A percentile compares a stretch with the other conserved stretches of the same genome.
These are phyloP conservation scores for Delitschia confertaspora DNA, from an alignment of 495 filamentous ascomycete species.

Conservation along the genomic window DNA sequence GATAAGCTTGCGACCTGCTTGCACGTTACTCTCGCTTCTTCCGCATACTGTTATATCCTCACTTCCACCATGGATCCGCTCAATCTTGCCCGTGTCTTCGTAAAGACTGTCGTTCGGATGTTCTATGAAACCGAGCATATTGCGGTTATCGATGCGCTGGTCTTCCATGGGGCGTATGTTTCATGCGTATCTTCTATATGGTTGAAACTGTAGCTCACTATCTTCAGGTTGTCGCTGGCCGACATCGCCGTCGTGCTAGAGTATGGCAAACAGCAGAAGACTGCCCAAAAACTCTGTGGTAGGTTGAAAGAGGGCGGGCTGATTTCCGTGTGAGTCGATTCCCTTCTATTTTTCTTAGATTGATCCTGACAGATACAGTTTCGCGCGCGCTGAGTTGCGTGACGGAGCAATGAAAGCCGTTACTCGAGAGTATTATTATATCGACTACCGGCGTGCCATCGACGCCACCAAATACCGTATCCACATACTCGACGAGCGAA, in stretches of 20 bases:
- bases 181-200: neutral
- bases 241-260: conserved; percentile 79
- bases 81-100: conserved; percentile 80
- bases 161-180: conserved; percentile 77
- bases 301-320: conserved; percentile 77
- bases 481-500: conserved; percentile 69
- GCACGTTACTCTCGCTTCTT: neutral
- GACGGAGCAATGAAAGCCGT: conserved; percentile 67
- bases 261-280: conserved; percentile 65
- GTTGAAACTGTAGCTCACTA: conserved; percentile 5
- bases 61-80: conserved; percentile 43
- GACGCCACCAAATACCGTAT: conserved; percentile 95
- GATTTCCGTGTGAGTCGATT: conserved; percentile 57
- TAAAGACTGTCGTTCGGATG: conserved; percentile 78
- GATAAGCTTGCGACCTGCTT: neutral
- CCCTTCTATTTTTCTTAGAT: conserved; percentile 4
- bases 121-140: conserved; percentile 90
- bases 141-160: conserved; percentile 83
- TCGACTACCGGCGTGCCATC: conserved; percentile 87
- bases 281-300: conserved; percentile 77
- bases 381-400: conserved; percentile 60
- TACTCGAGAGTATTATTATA: conserved; percentile 88
- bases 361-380: conserved; percentile 3
- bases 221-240: conserved; percentile 64
- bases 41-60: neutral